Conservation (phyloP, 768 basidiomycete species). For the Suillus subaureus region DNA sequence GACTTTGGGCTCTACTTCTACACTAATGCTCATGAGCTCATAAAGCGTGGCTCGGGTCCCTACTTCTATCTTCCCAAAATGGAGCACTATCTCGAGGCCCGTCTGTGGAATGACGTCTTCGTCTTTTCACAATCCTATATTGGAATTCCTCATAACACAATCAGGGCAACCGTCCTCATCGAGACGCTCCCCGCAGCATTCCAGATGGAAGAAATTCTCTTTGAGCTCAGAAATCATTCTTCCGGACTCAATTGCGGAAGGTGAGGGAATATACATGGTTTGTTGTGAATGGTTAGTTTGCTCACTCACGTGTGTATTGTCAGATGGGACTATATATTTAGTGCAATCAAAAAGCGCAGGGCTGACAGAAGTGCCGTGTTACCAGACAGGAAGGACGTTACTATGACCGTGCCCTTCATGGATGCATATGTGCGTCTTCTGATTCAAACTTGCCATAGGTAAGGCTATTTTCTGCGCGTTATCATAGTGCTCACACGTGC, state of each 20-base stretch:
- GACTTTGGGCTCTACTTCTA: constrained; percentile 98
- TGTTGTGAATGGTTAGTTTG: constrained; percentile 3
- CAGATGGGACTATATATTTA: constrained; percentile 96
- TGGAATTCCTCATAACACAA: constrained; percentile 81
- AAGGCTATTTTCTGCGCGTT: constrained; percentile 9
- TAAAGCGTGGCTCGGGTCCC: constrained; percentile 85
- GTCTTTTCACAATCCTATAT: constrained; percentile 90
- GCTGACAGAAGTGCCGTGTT: constrained; percentile 86
- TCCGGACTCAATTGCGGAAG: constrained; percentile 96
- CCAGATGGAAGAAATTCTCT: constrained; percentile 99
- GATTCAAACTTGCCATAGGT: constrained; percentile 98
- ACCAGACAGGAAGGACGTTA: constrained; percentile 95
- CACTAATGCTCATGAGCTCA: constrained; percentile 94
- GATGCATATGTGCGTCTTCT: constrained; percentile 93
- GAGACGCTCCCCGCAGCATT: constrained; percentile 99
- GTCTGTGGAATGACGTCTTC: constrained; percentile 98
- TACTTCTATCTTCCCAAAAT: constrained; percentile 99
- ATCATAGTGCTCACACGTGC: constrained; percentile 10
- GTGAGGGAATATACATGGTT: constrained; percentile 38
- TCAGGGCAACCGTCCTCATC: constrained; percentile 93
- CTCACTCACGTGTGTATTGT: constrained; percentile 21
- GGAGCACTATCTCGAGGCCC: constrained; percentile 97
- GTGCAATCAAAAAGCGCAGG: constrained; percentile 96
- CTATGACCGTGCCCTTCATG: constrained; percentile 99
- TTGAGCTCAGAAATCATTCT: constrained; percentile 94